Conservation (phyloP, 345 rosid genomes). For the Rubroshorea leprosula region DNA sequence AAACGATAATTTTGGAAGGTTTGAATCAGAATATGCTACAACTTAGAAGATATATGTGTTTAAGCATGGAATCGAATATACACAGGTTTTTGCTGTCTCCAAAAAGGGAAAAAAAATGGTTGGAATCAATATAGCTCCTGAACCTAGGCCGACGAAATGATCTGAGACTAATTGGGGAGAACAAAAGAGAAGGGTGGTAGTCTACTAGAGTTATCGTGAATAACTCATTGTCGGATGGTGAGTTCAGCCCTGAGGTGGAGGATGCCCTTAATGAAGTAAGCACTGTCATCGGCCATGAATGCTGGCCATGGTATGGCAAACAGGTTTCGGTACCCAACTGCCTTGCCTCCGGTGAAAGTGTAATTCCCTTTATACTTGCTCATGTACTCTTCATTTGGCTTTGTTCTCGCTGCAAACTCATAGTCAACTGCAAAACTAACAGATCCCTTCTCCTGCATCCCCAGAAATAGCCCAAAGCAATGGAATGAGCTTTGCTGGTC, state of each 20-base stretch:
- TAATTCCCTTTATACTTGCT: slow-evolving; percentile 51
- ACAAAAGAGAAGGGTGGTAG: background rate
- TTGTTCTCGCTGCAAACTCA: slow-evolving; percentile 69
- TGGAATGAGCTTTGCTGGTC: slow-evolving; percentile 51
- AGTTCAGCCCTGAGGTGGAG: slow-evolving; percentile 86
- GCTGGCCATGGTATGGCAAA: slow-evolving; percentile 51
- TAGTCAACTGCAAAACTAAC: slow-evolving; percentile 51
- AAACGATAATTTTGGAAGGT: no score
- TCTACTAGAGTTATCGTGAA: background rate
- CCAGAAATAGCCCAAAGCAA: slow-evolving; percentile 70
- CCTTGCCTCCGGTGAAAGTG: slow-evolving; percentile 53
- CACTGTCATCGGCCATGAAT: slow-evolving; percentile 52
- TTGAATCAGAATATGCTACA: no score
- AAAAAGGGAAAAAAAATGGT: background rate
- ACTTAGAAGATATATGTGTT: background rate
- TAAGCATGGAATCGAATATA: background rate
- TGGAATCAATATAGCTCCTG: background rate
- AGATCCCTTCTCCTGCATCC: slow-evolving; percentile 62
- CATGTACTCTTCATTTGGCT: slow-evolving; percentile 50
- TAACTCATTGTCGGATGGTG: slow-evolving; percentile 44
- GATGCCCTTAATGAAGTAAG: slow-evolving; percentile 56
- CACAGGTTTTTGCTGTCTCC: background rate
- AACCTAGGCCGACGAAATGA: background rate
- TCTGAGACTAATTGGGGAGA: background rate
- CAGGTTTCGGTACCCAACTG: slow-evolving; percentile 57